Conservation (phyloP, 129 eudicot genomes). For the Cynara cardunculus region DNA sequence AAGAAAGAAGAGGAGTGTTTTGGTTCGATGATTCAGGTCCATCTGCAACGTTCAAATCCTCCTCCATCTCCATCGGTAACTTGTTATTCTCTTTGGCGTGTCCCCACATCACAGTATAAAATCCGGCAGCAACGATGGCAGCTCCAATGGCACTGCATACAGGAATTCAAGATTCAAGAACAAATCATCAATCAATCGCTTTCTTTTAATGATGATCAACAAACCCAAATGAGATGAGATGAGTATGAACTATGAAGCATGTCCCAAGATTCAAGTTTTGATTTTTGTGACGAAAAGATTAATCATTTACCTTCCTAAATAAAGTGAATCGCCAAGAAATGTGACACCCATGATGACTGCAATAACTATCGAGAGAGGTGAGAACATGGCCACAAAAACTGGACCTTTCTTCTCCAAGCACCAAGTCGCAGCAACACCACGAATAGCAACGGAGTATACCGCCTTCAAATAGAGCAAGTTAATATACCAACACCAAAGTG, state of each 20-base stretch:
- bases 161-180: neutral
- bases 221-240: neutral
- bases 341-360: slow-evolving; percentile 14
- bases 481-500: neutral
- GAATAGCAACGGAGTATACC: neutral
- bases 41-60: neutral
- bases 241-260: neutral
- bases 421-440: slow-evolving; percentile 5
- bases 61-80: neutral
- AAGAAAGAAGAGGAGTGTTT: slow-evolving; percentile 15
- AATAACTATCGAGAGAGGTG: slow-evolving; percentile 11
- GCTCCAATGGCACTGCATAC: slow-evolving; percentile 9
- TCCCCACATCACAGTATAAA: slow-evolving; percentile 15
- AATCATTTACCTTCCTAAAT: slow-evolving; percentile 23
- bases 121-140: neutral
- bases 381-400: slow-evolving; percentile 14
- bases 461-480: slow-evolving; percentile 8
- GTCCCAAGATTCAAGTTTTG: neutral
- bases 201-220: neutral
- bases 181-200: neutral
- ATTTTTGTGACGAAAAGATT: neutral
- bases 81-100: neutral
- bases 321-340: slow-evolving; percentile 25
- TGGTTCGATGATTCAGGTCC: neutral
- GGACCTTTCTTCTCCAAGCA: slow-evolving; percentile 22